Evolutionary conservation across 805 yeast genomes (phyloP).

Genomic region (Cephaloascus albidus): DNA sequence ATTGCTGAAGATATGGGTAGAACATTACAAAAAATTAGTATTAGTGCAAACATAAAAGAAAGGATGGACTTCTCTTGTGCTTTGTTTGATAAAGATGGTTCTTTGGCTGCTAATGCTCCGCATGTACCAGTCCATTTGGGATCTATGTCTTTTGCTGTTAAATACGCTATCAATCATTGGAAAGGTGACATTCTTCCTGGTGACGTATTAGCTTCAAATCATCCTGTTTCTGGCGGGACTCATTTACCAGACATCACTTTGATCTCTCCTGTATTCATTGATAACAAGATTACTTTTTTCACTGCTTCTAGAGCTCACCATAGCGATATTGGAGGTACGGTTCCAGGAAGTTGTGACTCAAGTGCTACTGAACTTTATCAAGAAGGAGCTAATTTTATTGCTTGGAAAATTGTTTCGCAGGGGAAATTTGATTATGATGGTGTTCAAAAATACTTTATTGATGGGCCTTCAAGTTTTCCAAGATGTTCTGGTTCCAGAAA

Average conservation of each 20-base stretch:
- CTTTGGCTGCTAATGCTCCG: conserved; percentile 80
- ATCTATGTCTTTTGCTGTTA: conserved; percentile 76
- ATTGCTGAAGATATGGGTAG: conserved; percentile 89
- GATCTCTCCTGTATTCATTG: conserved; percentile 12
- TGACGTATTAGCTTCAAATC: conserved; percentile 71
- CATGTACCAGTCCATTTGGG: conserved; percentile 84
- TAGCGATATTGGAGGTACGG: conserved; percentile 14
- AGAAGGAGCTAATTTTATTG: conserved; percentile 13
- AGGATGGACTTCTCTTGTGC: conserved; percentile 83
- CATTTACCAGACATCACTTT: conserved; percentile 61
- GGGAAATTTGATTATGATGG: conserved; percentile 12
- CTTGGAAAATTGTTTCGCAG: conserved; percentile 10
- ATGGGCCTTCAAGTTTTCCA: conserved; percentile 7
- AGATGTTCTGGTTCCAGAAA: conserved; percentile 10
- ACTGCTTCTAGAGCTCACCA: conserved; percentile 15
- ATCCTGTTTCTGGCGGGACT: conserved; percentile 80
- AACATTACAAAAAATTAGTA: conserved; percentile 70
- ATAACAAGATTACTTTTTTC: conserved; percentile 8
- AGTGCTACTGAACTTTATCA: conserved; percentile 11
- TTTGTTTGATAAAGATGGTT: conserved; percentile 66
- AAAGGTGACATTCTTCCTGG: conserved; percentile 55
- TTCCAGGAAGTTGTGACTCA: conserved; percentile 12
- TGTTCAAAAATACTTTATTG: conserved; percentile 7
- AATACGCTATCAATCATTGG: conserved; percentile 60
- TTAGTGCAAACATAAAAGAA: conserved; percentile 77